Conservation (phyloP, 441 rosid genomes). For the Gossypium lobatum region DNA sequence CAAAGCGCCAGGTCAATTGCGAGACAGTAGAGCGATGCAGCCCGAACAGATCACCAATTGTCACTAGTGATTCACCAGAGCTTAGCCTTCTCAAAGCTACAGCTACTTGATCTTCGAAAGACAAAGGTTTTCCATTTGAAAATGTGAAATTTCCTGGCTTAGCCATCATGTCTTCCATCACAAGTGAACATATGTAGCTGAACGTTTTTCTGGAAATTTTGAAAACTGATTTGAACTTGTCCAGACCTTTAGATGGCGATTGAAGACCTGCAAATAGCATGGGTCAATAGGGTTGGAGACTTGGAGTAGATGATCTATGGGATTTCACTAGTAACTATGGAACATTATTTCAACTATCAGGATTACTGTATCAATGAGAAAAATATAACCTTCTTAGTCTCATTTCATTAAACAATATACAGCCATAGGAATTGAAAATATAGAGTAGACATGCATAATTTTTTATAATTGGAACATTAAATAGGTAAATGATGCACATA, state of each 20-base stretch:
- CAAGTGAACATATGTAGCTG: conserved; percentile 54
- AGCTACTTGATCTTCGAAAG: conserved; percentile 58
- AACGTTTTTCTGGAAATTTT: conserved; percentile 52
- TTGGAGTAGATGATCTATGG: neutral
- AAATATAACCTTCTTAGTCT: neutral
- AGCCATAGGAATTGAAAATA: neutral
- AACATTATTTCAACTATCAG: conserved; percentile 1
- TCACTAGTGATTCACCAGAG: conserved; percentile 55
- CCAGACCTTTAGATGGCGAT: conserved; percentile 35
- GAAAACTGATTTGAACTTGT: conserved; percentile 39
- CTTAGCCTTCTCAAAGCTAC: conserved; percentile 60
- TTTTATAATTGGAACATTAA: too few species aligned
- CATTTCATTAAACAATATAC: neutral
- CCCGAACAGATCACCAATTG: conserved; percentile 50
- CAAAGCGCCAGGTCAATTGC: conserved; percentile 71
- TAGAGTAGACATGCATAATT: neutral
- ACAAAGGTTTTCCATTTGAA: conserved; percentile 44
- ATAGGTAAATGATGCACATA: neutral
- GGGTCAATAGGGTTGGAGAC: neutral
- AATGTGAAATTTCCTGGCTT: conserved; percentile 38
- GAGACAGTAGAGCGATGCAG: conserved; percentile 60
- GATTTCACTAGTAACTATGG: neutral
- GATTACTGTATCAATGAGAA: neutral
- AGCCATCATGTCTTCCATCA: conserved; percentile 39
- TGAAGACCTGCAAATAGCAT: conserved; percentile 31